Evolutionary conservation across 352 stramenopile species (phyloP), one percentile per base, ranked within the genome.

Genomic region (Globisporangium acanthophoron): DNA sequence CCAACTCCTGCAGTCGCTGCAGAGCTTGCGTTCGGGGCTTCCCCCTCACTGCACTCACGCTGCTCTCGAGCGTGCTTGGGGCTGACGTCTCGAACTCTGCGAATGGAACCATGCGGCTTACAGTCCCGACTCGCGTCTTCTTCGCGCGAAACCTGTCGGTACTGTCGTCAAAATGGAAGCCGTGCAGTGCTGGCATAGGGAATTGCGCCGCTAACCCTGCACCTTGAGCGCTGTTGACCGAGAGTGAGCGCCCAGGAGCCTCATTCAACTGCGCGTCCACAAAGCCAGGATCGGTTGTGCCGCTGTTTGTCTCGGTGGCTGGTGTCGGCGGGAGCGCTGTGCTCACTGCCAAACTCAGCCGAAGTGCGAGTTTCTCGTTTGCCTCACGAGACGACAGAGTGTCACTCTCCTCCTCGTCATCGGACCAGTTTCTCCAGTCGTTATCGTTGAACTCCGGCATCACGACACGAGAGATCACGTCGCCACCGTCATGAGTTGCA

Each of bases 371-470:
- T 58, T 41, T 8, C 53, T 58, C 13, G 60, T 47, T 44, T 67
- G 46, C 20, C 43, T 37, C 3, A 66, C 56, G 3, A 37, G 27
- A 7, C 61, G n/a, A 35, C 18, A 45, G 40, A 31, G 15, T 18
- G 3, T 15, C 55, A 15, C 12, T 45, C 24, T 65, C 66, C 24
- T 65, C 66, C 16, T 58, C 62, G 9, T 21, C 56, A 6, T 71
- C 65, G 3, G 65, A 71, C 65, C 53, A 82, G 50, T 61, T 74
- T 55, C n/a, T 65, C 71, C 62, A 70, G 55, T 58, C 68, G 45
- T 61, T 61, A 44, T 53, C 59, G 18, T 50, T 29, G 3, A 39
- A 20, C 16, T 27, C 45, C 2, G 47, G 59, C 53, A 57, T 59
- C 29, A 47, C 52, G 18, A 54, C 43, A 7, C 18, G 4, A 12